Evolutionary conservation across 352 stramenopile genomes (phyloP), one percentile per base, ranked within the genome.

Genomic region (Phytopythium aichiense): DNA sequence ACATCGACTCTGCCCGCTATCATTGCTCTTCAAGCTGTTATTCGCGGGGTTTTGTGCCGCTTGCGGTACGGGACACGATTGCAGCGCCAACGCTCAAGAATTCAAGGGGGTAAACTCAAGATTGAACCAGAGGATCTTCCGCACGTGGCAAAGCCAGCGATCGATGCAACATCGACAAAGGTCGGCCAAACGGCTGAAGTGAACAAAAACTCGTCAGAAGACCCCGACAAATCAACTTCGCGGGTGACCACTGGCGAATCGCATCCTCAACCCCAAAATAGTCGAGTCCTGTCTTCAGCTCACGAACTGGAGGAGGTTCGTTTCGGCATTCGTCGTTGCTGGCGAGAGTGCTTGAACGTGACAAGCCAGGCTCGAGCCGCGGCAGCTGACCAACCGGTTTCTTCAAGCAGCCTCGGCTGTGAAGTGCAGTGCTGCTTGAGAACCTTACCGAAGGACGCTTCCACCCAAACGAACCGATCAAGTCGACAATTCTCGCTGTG

Each of bases 401-500:
- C 15, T 57, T 5, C 38, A 11, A 57, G 69, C 15, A 43, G 67
- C 16, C 60, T 79, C 25, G 77, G 77, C 3, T 87, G 77, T 18
- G 77, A 87, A 49, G 49, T 87, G 5, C 67, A 77, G 75, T 71
- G 2, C 61, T 79, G 16, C 30, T 83, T 1, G 58, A 69, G 11
- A 49, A 74, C 22, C n/a, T 49, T 15, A 57, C 50, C 12, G 50
- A 58, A 22, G 15, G 13, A 40, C 13, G 40, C 8, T 22, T 16
- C 40, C 40, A 13, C 13, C 25, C 45, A 22, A 6, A 4, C n/a
- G 16, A 13, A 7, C 9, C 23, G 71, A 6, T 15, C 46, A 59
- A 11, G 8, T 1, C 48, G 73, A 23, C 53, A 60, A n/a, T 88
- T 88, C 57, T 67, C 63, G 18, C 61, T 88, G 49, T 88, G 78